A percentile compares a stretch with the other conserved stretches of the same genome.
These are phyloP conservation scores for Trichoderma parareesei DNA, from an alignment of 495 filamentous ascomycete genomes.

Conservation along the genomic window DNA sequence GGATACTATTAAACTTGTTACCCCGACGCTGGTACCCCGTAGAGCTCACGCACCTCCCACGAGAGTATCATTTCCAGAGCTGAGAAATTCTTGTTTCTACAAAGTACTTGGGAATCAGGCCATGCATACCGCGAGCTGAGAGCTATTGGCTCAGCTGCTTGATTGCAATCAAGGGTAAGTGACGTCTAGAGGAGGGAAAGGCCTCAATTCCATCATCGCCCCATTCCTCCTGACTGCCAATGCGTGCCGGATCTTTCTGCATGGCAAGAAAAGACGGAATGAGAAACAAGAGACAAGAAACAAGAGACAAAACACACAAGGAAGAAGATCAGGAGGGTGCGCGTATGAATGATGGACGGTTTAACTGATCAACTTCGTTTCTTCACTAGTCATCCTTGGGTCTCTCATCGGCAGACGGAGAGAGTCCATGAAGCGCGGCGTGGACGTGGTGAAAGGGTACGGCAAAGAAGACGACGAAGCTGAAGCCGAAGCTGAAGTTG, in stretches of 20 bases:
- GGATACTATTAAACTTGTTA: conserved; percentile 1
- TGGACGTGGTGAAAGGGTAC: not conserved
- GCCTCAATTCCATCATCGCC: not conserved
- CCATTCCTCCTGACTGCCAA: not conserved
- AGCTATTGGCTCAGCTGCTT: not conserved
- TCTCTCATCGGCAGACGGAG: too few relatives aligned
- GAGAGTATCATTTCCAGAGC: not conserved
- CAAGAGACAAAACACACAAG: not conserved
- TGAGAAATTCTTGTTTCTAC: not conserved
- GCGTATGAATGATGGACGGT: too few relatives aligned
- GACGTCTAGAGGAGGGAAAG: not conserved
- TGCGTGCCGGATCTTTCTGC: not conserved
- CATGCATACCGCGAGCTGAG: not conserved
- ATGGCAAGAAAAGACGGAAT: not conserved
- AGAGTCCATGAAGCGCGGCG: too few relatives aligned
- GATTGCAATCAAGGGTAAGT: not conserved
- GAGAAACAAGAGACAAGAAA: not conserved
- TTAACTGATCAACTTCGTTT: too few relatives aligned
- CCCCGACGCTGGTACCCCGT: not conserved
- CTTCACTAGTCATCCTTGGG: too few relatives aligned
- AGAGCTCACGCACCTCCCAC: not conserved
- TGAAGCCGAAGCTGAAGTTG: not conserved
- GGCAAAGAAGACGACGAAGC: not conserved
- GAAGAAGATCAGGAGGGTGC: too few relatives aligned
- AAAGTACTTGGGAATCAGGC: not conserved